A percentile compares a stretch with the other conserved stretches of the same genome.
Conservation (phyloP, 176 grass and related monocot species). For the Zea luxurians region DNA sequence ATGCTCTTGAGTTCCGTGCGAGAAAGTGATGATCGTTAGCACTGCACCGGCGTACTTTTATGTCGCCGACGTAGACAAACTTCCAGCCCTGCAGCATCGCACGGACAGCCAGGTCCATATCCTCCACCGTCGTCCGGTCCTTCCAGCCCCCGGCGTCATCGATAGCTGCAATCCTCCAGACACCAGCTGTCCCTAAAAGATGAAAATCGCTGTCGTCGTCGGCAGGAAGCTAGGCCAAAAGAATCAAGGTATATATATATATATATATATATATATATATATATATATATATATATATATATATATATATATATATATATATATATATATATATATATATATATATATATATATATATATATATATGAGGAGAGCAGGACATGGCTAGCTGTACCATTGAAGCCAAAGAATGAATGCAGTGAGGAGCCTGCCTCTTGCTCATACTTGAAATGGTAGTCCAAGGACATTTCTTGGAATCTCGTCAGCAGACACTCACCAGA, state of each 20-base stretch:
- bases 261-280: no score
- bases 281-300: no score
- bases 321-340: no score
- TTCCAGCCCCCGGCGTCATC: conserved; percentile 84
- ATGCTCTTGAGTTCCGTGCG: neutral
- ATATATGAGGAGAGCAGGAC: neutral
- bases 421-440: conserved; percentile 91
- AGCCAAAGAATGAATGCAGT: conserved; percentile 77
- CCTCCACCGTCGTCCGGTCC: conserved; percentile 94
- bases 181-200: conserved; percentile 80
- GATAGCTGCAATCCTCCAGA: conserved; percentile 84
- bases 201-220: neutral
- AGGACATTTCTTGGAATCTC: conserved; percentile 89
- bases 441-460: conserved; percentile 95
- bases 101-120: conserved; percentile 95
- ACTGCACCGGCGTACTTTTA: conserved; percentile 50
- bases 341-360: no score
- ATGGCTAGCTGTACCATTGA: conserved; percentile 55
- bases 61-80: conserved; percentile 69
- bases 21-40: neutral
- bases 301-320: no score
- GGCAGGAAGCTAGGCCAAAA: no score
- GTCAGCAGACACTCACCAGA: conserved; percentile 85
- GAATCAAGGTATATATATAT: no score
- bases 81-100: conserved; percentile 77